Conservation (phyloP, 768 basidiomycete species). For the Bullera alba region DNA sequence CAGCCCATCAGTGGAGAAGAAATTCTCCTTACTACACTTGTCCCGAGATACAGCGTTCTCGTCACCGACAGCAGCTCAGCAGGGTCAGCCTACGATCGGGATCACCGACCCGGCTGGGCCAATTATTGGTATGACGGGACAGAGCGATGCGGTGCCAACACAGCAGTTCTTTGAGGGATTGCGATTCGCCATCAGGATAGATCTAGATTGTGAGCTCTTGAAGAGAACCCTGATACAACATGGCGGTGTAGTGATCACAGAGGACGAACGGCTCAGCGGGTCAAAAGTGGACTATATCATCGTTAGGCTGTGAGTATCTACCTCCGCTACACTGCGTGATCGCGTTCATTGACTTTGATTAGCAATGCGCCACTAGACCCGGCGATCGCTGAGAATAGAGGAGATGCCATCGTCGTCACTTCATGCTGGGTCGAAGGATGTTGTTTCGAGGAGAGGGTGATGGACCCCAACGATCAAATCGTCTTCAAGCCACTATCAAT, state of each 20-base stretch:
- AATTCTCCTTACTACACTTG: slow-evolving; percentile 29
- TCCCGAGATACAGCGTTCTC: slow-evolving; percentile 33
- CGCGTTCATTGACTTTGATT: background rate
- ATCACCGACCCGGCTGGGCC: background rate
- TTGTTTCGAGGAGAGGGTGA: slow-evolving; percentile 66
- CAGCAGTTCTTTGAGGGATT: slow-evolving; percentile 31
- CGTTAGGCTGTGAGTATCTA: slow-evolving; percentile 30
- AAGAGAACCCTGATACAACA: slow-evolving; percentile 26
- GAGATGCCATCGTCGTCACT: slow-evolving; percentile 52
- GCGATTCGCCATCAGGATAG: slow-evolving; percentile 29
- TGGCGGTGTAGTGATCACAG: slow-evolving; percentile 22
- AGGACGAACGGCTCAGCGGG: slow-evolving; percentile 22
- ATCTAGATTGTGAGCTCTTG: slow-evolving; percentile 19
- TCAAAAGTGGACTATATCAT: slow-evolving; percentile 38
- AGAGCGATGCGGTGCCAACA: background rate
- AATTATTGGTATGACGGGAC: background rate
- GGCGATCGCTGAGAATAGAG: slow-evolving; percentile 1
- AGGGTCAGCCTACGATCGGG: background rate
- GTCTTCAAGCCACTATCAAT: slow-evolving; percentile 63
- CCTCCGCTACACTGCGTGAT: background rate
- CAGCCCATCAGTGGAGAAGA: slow-evolving; percentile 5
- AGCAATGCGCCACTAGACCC: slow-evolving; percentile 17
- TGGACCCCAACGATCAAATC: slow-evolving; percentile 60
- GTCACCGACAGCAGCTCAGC: slow-evolving; percentile 2
- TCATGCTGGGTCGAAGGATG: slow-evolving; percentile 93